Percentiles rank a stretch among this genome's conserved stretches.
These are phyloP conservation scores for Abrus precatorius DNA, from an alignment of 306 rosid genomes.

Conservation along the genomic window DNA sequence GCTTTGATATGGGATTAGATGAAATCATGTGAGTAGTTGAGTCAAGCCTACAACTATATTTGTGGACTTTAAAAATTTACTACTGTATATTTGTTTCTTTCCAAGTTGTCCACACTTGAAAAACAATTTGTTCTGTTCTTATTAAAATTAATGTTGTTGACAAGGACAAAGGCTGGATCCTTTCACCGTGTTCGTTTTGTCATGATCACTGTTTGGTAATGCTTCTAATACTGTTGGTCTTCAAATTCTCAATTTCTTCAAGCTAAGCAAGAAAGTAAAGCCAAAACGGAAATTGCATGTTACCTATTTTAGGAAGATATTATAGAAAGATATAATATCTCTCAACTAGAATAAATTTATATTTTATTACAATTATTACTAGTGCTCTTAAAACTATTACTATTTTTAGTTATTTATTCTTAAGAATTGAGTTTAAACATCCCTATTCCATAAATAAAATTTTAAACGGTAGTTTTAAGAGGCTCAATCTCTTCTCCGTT, in stretches of 20 bases:
- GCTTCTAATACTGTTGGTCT: background rate
- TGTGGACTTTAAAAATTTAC: background rate
- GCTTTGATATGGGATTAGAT: background rate
- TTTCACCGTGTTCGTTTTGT: background rate
- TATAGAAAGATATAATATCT: too few species aligned
- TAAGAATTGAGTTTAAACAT: too few species aligned
- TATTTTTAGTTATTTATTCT: too few species aligned
- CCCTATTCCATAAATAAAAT: too few species aligned
- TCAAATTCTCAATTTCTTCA: background rate
- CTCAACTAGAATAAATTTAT: too few species aligned
- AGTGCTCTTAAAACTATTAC: too few species aligned
- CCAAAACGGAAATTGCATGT: background rate
- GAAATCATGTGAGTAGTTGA: background rate
- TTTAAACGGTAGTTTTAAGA: too few species aligned
- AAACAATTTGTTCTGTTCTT: background rate
- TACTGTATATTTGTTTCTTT: background rate
- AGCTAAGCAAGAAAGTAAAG: background rate
- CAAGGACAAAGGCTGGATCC: slow-evolving; percentile 4
- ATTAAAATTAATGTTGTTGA: background rate
- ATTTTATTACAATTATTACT: too few species aligned
- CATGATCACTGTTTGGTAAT: background rate
- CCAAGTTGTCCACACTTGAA: background rate
- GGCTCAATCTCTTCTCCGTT: too few species aligned
- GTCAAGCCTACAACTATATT: slow-evolving; percentile 10
- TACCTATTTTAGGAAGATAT: too few species aligned